Base-by-base conservation (phyloP, 805 yeast species). In the Starmera dryadoides region DNA sequence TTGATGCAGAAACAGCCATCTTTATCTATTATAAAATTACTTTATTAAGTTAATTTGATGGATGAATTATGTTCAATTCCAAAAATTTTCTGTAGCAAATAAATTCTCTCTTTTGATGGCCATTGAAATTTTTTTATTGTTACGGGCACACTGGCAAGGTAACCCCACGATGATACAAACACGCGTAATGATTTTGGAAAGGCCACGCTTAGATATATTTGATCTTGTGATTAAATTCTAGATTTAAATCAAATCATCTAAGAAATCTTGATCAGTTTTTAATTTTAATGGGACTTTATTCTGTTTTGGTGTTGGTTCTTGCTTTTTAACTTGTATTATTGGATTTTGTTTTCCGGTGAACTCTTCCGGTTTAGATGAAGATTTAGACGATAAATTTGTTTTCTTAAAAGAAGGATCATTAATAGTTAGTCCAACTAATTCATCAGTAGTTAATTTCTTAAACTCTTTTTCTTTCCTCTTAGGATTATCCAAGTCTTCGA, bases 1-100 rank as follows among this genome's bases (percentile, higher is more conserved):
- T 91, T 17, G 97, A 88, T 49, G 96, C 80, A 41, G 98, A 91
- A 45, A 55, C 52, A 35, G 52, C 59, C 57, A 53, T 51, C 28
- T 16, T 30, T 30, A 22, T 8, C 16, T 30, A 7, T 17, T 29
- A 9, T n/a, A n/a, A n/a, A n/a, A n/a, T n/a, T n/a, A n/a, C n/a
- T n/a, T n/a, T n/a, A n/a, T n/a, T n/a, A n/a, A n/a, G n/a, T n/a
- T n/a, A n/a, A n/a, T n/a, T n/a, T n/a, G n/a, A n/a, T n/a, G n/a
- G n/a, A n/a, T n/a, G n/a, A n/a, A n/a, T n/a, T n/a, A n/a, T n/a
- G n/a, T n/a, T n/a, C n/a, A n/a, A n/a, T n/a, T n/a, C n/a, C n/a
- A n/a, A n/a, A n/a, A n/a, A n/a, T n/a, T n/a, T n/a, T n/a, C n/a
- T n/a, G n/a, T n/a, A n/a, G n/a, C n/a, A n/a, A n/a, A n/a, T n/a